Conservation (phyloP, 768 basidiomycete species). For the Clavulina sp. region DNA sequence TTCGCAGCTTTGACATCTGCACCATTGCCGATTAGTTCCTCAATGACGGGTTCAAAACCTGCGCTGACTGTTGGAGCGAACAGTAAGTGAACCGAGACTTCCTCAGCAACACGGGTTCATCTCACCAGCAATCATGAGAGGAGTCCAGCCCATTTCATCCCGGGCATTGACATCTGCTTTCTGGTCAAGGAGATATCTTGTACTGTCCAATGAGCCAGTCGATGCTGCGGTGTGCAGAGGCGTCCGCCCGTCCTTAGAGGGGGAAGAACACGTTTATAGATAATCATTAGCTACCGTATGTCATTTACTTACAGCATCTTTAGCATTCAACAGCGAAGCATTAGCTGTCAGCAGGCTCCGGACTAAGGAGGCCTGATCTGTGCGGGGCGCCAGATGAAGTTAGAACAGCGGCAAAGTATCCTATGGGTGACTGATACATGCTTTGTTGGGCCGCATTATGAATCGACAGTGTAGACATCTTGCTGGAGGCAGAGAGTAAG, state of each 20-base stretch:
- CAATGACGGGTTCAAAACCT: constrained; percentile 56
- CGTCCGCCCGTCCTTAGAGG: constrained; percentile 51
- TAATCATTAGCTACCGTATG: not conserved
- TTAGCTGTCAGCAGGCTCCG: constrained; percentile 47
- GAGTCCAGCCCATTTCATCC: constrained; percentile 5
- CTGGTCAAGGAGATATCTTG: constrained; percentile 48
- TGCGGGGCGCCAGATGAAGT: not conserved
- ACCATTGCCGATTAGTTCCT: constrained; percentile 64
- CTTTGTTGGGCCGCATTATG: constrained; percentile 9
- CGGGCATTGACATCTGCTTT: constrained; percentile 34
- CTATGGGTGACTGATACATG: not conserved
- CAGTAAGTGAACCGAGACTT: constrained; percentile 6
- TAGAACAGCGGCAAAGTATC: not conserved
- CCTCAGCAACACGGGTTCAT: not conserved
- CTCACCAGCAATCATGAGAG: constrained; percentile 39
- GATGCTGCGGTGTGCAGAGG: constrained; percentile 77
- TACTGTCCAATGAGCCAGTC: constrained; percentile 44
- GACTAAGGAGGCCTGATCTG: constrained; percentile 58
- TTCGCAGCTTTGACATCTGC: constrained; percentile 66
- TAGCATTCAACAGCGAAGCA: constrained; percentile 38
- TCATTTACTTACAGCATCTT: constrained; percentile 35
- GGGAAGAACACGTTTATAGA: not conserved
- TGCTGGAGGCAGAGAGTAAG: too few relatives aligned
- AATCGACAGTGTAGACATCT: constrained; percentile 6
- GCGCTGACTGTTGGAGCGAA: constrained; percentile 42